Base-by-base conservation (phyloP, 176 grass and related monocot species). In the Zea mays region DNA sequence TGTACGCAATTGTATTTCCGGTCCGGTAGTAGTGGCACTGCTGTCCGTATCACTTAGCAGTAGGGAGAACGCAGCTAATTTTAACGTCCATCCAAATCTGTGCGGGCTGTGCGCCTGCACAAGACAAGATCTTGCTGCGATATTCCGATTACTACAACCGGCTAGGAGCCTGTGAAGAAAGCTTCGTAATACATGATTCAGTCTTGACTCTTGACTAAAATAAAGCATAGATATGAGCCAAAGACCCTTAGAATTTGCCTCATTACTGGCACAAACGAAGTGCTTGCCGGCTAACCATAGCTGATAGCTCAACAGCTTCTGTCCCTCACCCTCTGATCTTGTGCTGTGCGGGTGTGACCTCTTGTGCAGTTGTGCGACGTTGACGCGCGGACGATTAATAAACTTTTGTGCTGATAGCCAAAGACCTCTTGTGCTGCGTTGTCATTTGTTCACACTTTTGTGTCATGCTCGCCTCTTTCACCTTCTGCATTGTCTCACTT, bases 321-420 rank as follows among this genome's bases (percentile, higher is more conserved):
- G 27, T 27, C 27, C 27, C 27, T 27, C 27, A 27, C 27, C 27
- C 27, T 27, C 27, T 27, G 27, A 27, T 27, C 27, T 27, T 27
- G 27, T 27, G 27, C 27, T 27, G 27, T 27, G 27, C 27, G 27
- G 27, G 27, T 27, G 27, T 27, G 27, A 27, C 27, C 27, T 27
- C 27, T 27, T 27, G 27, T 27, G 27, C 27, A 27, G 27, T 27
- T 27, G 27, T 27, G 67, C 2, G 62, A 83, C 16, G 64, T 19
- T 65, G 70, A 88, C 48, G 27, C 27, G 27, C 27, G 19, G 4
- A 21, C 8, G 70, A 40, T 80, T 75, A 75, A 51, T 80, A 64
- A 60, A 57, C 55, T 27, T 27, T 27, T 27, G 27, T 27, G 27
- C 27, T 27, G 27, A 27, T 27, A 27, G 27, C 1, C 27, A 27